Percentiles rank a stretch among this genome's conserved stretches.
phyloP scores from a whole-genome alignment of 2,329 filamentous ascomycete genomes.

The Davidsoniella eucalypti region DNA sequence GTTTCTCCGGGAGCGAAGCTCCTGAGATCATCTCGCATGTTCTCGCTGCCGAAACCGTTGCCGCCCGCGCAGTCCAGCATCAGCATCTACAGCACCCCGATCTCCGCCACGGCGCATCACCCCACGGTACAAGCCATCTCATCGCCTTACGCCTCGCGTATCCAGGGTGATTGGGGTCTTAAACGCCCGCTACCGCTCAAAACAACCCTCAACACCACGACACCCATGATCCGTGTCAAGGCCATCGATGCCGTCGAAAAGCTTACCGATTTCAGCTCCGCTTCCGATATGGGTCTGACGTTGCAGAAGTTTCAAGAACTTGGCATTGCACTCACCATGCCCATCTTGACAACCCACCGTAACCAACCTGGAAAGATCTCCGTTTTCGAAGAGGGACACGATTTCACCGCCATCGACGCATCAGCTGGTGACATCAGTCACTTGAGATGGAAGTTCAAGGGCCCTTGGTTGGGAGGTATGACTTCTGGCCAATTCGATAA shows the following conservation, averaged over 20 bases:
- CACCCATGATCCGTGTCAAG: conserved; percentile 61
- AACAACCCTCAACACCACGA: conserved; percentile 53
- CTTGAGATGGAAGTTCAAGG: conserved; percentile 48
- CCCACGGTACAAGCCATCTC: conserved; percentile 75
- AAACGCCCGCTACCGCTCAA: conserved; percentile 70
- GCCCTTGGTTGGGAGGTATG: conserved; percentile 50
- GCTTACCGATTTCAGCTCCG: conserved; percentile 75
- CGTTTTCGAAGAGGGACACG: conserved; percentile 42
- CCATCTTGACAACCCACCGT: conserved; percentile 18
- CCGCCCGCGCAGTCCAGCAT: conserved; percentile 39
- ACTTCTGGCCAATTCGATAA: conserved; percentile 41
- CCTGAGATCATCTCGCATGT: conserved; percentile 74
- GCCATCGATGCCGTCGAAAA: conserved; percentile 73
- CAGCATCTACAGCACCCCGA: conserved; percentile 21
- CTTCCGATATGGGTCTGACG: conserved; percentile 65
- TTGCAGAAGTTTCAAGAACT: conserved; percentile 78
- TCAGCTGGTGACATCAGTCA: conserved; percentile 23
- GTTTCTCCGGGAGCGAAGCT: conserved; percentile 50
- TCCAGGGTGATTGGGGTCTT: conserved; percentile 78
- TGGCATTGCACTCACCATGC: conserved; percentile 50
- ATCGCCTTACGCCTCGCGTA: conserved; percentile 54
- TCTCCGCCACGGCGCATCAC: conserved; percentile 48
- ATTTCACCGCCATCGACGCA: conserved; percentile 30
- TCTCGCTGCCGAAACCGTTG: conserved; percentile 67
- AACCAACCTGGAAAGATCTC: conserved; percentile 12